Conservation (phyloP, 2,329 filamentous ascomycete species). For the Xylaria sp. region DNA sequence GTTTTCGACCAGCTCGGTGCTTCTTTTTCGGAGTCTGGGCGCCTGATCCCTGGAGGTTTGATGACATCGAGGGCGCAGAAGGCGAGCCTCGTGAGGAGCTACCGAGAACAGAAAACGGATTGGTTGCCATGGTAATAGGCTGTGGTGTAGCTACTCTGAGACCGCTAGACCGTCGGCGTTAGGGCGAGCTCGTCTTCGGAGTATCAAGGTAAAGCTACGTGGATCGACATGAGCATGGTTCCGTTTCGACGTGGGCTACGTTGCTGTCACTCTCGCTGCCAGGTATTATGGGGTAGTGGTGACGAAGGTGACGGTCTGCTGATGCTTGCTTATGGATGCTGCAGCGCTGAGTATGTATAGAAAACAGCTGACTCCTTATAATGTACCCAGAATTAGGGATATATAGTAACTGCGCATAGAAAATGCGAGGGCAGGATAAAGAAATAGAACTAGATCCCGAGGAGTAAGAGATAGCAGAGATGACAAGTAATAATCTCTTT, state of each 20-base stretch:
- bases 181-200: neutral
- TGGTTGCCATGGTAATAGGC: slow-evolving; percentile 39
- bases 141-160: neutral
- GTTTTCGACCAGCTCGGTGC: slow-evolving; percentile 77
- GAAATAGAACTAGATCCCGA: neutral
- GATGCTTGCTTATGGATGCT: neutral
- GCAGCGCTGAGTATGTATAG: neutral
- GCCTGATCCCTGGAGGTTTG: slow-evolving; percentile 28
- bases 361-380: neutral
- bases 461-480: neutral
- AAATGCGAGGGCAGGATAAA: neutral
- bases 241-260: neutral
- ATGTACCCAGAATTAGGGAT: neutral
- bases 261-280: neutral
- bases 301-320: neutral
- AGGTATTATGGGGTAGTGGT: neutral
- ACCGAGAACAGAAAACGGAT: slow-evolving; percentile 69
- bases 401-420: neutral
- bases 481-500: neutral
- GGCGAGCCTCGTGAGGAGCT: slow-evolving; percentile 52
- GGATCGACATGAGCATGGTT: slow-evolving; percentile 13
- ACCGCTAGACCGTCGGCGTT: neutral
- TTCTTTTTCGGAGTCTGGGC: slow-evolving; percentile 66
- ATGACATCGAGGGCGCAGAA: slow-evolving; percentile 5
- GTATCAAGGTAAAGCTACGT: neutral